Conservation (phyloP, 1,139 yeast genomes). For the Hyphopichia burtonii region DNA sequence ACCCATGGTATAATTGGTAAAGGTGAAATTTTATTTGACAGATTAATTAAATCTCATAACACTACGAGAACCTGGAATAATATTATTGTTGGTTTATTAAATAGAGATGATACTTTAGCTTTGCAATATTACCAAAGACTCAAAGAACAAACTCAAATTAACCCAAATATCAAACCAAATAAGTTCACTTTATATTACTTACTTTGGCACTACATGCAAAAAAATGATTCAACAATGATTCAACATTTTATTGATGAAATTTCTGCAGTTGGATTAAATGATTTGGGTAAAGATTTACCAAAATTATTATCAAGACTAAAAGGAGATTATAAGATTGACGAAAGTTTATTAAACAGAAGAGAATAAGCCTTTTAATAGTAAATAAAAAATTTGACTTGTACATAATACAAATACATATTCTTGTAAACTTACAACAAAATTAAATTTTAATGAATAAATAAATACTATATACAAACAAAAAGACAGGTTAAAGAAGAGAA, state of each 20-base stretch:
- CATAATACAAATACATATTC: not conserved
- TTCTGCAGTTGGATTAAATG: slow-evolving; percentile 19
- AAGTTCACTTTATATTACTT: slow-evolving; percentile 57
- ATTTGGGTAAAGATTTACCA: slow-evolving; percentile 45
- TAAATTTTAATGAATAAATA: slow-evolving; percentile 1
- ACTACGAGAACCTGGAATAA: slow-evolving; percentile 58
- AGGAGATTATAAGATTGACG: slow-evolving; percentile 2
- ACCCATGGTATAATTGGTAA: slow-evolving; percentile 44
- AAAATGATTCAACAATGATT: slow-evolving; percentile 30
- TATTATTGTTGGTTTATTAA: slow-evolving; percentile 51
- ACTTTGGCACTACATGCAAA: slow-evolving; percentile 41
- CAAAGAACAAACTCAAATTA: slow-evolving; percentile 20
- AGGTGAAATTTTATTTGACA: slow-evolving; percentile 51
- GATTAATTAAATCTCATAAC: slow-evolving; percentile 31
- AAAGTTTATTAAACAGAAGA: not conserved
- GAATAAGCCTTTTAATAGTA: not conserved
- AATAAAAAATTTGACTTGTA: not conserved
- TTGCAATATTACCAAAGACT: slow-evolving; percentile 34
- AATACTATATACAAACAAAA: slow-evolving; percentile 3
- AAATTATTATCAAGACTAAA: slow-evolving; percentile 14
- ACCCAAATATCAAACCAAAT: slow-evolving; percentile 41
- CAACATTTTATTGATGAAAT: slow-evolving; percentile 39
- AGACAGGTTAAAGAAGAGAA: not conserved
- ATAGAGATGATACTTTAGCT: slow-evolving; percentile 38
- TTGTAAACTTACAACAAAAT: no score